Base-by-base conservation (phyloP, 495 filamentous ascomycete species). In the Penicillium maclennaniae region DNA sequence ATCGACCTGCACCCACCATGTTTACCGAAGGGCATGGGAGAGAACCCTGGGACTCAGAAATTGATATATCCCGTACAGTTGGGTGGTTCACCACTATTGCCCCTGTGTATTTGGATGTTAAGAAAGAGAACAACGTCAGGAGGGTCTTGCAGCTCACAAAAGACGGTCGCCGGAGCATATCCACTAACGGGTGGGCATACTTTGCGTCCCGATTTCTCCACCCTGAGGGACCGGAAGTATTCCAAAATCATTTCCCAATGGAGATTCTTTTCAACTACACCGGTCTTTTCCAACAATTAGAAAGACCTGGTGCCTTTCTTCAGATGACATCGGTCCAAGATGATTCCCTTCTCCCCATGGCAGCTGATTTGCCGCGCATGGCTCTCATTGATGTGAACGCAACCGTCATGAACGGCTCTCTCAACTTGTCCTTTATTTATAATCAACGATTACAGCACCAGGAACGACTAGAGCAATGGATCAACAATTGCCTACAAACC, bases 231-330 rank as follows among this genome's bases (percentile, higher is more conserved):
- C 58, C 72, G 12, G 37, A 59, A 14, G 26, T 51, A 20, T n/a
- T 34, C 48, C 74, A 77, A 36, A 2, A 53, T 36, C 43, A 57
- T 56, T 16, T 38, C 51, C 21, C 58, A 2, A 70, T 82, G 27
- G 82, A 85, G 63, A 73, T 84, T 34, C 70, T 79, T 15, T 82
- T 84, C 51, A 82, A 77, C 51, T 83, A 83, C 53, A 66, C 73
- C 17, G 82, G 78, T 2, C 67, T 72, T 1, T 68, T 76, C 49
- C 81, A 83, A 45, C 76, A 80, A 46, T 54, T 85, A 1, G 79
- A 82, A 56, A 73, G 76, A 6, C 65, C 76, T 26, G 79, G 77
- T 44, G 71, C 76, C 0, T 66, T 86, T 28, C 26, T 28, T 28
- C 26, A 79, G 49, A 69, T 51, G 54, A 51, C 40, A 20, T 43